Conservation (phyloP, 768 basidiomycete species). For the Amanita exitialis region DNA sequence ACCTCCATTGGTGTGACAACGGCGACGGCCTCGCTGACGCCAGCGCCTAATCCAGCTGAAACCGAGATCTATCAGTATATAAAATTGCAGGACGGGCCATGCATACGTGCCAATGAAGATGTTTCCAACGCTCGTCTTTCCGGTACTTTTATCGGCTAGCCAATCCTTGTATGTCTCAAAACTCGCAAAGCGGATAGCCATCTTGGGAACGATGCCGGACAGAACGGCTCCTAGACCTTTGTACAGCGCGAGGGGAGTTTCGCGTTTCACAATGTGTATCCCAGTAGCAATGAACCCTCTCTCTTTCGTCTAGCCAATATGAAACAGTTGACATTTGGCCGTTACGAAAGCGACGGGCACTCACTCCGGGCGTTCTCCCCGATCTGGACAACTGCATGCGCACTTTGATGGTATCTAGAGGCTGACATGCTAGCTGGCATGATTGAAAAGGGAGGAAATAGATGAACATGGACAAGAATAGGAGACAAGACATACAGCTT, state of each 20-base stretch:
- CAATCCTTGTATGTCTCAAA: conserved; percentile 91
- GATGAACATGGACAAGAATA: background rate
- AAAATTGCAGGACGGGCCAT: background rate
- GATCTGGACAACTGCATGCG: conserved; percentile 98
- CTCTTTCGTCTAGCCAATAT: conserved; percentile 61
- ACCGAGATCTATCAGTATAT: background rate
- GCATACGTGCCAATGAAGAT: conserved; percentile 74
- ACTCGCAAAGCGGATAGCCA: conserved; percentile 97
- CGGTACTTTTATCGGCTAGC: conserved; percentile 68
- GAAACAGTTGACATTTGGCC: background rate
- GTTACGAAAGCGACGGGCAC: conserved; percentile 22
- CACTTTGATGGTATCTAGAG: conserved; percentile 98
- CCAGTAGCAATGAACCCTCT: conserved; percentile 92
- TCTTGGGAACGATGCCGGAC: conserved; percentile 96
- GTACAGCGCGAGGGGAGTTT: conserved; percentile 93
- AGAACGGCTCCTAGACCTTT: conserved; percentile 97
- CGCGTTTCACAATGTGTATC: conserved; percentile 73
- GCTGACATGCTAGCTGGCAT: conserved; percentile 70
- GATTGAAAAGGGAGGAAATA: background rate
- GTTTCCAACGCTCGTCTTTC: conserved; percentile 65
- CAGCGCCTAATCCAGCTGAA: conserved; percentile 87
- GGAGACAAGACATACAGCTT: conserved; percentile 54
- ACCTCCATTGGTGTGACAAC: conserved; percentile 99
- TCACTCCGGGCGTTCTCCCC: conserved; percentile 70
- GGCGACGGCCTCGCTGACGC: conserved; percentile 87